Evolutionary conservation across 441 rosid species (phyloP).

Genomic region (Populus hybrid): DNA sequence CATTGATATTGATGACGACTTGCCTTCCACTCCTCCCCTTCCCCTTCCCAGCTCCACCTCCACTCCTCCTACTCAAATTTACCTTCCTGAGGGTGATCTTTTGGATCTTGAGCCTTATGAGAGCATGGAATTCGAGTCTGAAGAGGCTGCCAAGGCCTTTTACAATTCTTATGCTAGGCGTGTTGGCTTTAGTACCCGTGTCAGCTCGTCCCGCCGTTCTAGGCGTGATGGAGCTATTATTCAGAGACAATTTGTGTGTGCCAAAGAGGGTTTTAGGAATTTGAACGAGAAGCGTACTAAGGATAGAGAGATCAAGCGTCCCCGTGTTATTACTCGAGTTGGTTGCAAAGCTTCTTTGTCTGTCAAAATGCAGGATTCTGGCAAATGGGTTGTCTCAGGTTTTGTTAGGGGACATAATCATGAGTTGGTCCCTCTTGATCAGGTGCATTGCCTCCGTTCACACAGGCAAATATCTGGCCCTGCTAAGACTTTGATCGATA

Average conservation of each 20-base stretch:
- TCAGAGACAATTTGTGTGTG: slow-evolving; percentile 87
- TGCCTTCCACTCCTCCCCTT: slow-evolving; percentile 45
- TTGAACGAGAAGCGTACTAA: slow-evolving; percentile 85
- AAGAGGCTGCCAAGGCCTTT: slow-evolving; percentile 88
- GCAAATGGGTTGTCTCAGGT: slow-evolving; percentile 85
- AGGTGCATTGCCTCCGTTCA: slow-evolving; percentile 82
- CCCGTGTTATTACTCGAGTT: slow-evolving; percentile 73
- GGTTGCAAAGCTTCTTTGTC: slow-evolving; percentile 92
- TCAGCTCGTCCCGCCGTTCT: slow-evolving; percentile 85
- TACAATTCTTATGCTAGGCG: slow-evolving; percentile 89
- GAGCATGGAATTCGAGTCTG: slow-evolving; percentile 95
- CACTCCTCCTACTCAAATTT: slow-evolving; percentile 27
- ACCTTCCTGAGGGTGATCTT: slow-evolving; percentile 65
- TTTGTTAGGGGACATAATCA: slow-evolving; percentile 82
- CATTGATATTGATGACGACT: slow-evolving; percentile 67
- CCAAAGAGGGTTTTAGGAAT: slow-evolving; percentile 87
- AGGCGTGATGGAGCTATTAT: slow-evolving; percentile 91
- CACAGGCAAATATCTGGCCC: slow-evolving; percentile 90
- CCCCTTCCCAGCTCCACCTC: slow-evolving; percentile 21
- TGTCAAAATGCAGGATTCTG: slow-evolving; percentile 75
- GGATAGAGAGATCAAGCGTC: slow-evolving; percentile 96
- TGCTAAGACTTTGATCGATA: slow-evolving; percentile 75
- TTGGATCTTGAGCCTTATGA: slow-evolving; percentile 83
- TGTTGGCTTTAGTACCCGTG: slow-evolving; percentile 87
- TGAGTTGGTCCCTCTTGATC: slow-evolving; percentile 74